Evolutionary conservation across 202 grass and related monocot species (phyloP).

Genomic region (Schoenoplectus tabernaemontani): DNA sequence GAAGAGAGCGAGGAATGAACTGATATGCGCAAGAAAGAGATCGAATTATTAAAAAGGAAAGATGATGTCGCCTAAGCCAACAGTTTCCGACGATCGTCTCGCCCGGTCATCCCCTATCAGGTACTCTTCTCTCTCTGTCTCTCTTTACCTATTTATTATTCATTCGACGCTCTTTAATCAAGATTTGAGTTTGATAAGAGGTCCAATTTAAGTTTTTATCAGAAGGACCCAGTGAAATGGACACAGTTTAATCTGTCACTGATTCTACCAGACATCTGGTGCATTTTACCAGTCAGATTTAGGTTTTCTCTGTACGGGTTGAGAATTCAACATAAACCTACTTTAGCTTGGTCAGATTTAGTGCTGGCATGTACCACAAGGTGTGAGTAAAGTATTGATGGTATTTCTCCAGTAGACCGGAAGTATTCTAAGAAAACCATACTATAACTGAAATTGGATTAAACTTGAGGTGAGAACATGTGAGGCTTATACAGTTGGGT

Average conservation of each 20-base stretch:
- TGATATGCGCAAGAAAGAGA: constrained; percentile 13
- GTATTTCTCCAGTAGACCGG: neutral
- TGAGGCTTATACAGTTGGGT: neutral
- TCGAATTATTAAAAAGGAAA: neutral
- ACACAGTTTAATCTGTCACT: neutral
- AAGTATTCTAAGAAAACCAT: neutral
- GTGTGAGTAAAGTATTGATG: neutral
- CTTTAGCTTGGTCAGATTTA: neutral
- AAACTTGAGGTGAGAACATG: neutral
- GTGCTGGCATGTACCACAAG: neutral
- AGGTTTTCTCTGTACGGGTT: neutral
- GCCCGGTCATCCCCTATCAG: constrained; percentile 2
- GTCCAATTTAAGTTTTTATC: neutral
- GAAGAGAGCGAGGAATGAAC: constrained; percentile 11
- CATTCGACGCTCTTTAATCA: neutral
- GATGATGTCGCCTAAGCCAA: constrained; percentile 25
- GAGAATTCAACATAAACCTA: neutral
- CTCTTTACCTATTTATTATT: neutral
- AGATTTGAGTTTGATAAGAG: neutral
- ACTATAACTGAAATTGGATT: neutral
- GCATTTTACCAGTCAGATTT: constrained; percentile 6
- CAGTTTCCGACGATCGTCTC: constrained; percentile 14
- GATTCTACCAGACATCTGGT: neutral
- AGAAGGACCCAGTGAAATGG: no score
- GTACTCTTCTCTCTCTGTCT: neutral